Conservation (phyloP, 78 protist species). For the Protostelium mycophagum region DNA sequence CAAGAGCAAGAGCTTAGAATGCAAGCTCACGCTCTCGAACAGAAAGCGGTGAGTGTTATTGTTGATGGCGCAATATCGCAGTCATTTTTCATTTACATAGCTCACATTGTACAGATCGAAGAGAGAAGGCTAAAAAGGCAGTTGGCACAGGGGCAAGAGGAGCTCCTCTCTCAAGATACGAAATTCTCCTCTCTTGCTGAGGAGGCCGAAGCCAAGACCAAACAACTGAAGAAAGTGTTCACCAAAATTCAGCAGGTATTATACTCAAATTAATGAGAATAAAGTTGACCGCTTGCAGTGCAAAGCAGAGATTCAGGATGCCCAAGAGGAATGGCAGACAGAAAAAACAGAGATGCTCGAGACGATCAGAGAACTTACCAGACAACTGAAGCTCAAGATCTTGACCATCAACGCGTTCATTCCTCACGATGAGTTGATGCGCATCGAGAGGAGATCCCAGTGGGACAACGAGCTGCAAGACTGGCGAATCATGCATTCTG, state of each 20-base stretch:
- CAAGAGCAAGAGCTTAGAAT: slow-evolving; percentile 15
- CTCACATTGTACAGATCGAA: slow-evolving; percentile 2
- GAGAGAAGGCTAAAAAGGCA: slow-evolving; percentile 4
- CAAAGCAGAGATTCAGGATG: slow-evolving; percentile 28
- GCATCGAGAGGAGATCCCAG: background rate
- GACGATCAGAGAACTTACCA: slow-evolving; percentile 46
- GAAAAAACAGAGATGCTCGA: slow-evolving; percentile 49
- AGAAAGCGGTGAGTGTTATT: background rate
- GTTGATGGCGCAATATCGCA: background rate
- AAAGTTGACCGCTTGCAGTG: background rate
- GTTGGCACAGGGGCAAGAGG: background rate
- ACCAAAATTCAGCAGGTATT: slow-evolving; percentile 27
- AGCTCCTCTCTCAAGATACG: background rate
- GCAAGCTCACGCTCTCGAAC: background rate
- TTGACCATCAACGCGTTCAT: slow-evolving; percentile 8
- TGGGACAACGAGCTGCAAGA: background rate
- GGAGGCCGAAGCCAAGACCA: slow-evolving; percentile 17
- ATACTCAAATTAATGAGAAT: too few species aligned
- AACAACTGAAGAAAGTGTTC: slow-evolving; percentile 40
- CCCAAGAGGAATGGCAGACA: slow-evolving; percentile 34
- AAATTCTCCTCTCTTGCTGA: background rate
- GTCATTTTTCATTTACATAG: too few species aligned
- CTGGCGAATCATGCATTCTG: background rate
- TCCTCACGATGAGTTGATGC: background rate
- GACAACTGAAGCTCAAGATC: background rate